A percentile compares a stretch with the other conserved stretches of the same genome.
Evolutionary conservation across 495 filamentous ascomycete species (phyloP).

Genomic region (Hamigera avellanea): DNA sequence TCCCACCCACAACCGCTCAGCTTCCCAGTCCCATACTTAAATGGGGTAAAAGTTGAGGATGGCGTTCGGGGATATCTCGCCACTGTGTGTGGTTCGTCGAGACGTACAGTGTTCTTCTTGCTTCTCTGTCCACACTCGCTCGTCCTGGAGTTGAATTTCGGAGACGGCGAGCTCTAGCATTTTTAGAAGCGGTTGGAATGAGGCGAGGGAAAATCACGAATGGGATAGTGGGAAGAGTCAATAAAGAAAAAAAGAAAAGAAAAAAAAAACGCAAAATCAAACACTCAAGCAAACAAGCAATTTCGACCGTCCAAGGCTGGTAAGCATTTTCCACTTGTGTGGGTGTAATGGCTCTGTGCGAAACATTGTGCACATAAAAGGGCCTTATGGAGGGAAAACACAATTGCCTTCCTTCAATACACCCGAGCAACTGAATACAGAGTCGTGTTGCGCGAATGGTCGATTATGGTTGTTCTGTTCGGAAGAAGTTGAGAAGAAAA

Average conservation of each 20-base stretch:
- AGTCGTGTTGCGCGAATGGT: too few relatives aligned
- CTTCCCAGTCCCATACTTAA: constrained; percentile 40
- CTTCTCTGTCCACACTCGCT: constrained; percentile 57
- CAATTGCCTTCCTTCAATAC: too few relatives aligned
- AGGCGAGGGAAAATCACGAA: not conserved
- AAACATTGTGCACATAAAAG: too few relatives aligned
- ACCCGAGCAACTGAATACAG: too few relatives aligned
- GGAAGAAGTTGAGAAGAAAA: too few relatives aligned
- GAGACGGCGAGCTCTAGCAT: constrained; percentile 57
- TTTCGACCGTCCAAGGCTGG: too few relatives aligned
- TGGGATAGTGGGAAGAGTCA: not conserved
- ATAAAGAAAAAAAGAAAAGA: not conserved
- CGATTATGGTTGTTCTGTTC: too few relatives aligned
- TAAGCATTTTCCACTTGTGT: constrained; percentile 1
- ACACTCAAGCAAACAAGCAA: not conserved
- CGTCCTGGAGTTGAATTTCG: constrained; percentile 42
- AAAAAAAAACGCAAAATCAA: constrained; percentile 1
- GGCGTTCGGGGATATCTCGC: constrained; percentile 27
- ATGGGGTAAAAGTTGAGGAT: constrained; percentile 36
- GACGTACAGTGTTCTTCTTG: constrained; percentile 37
- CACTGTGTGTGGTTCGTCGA: constrained; percentile 8
- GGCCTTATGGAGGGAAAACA: too few relatives aligned
- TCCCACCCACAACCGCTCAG: constrained; percentile 32
- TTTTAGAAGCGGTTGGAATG: constrained; percentile 40
- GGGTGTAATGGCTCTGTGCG: too few relatives aligned